phyloP scores from a whole-genome alignment of 495 filamentous ascomycete species.

The Penicillium pancosmium region DNA sequence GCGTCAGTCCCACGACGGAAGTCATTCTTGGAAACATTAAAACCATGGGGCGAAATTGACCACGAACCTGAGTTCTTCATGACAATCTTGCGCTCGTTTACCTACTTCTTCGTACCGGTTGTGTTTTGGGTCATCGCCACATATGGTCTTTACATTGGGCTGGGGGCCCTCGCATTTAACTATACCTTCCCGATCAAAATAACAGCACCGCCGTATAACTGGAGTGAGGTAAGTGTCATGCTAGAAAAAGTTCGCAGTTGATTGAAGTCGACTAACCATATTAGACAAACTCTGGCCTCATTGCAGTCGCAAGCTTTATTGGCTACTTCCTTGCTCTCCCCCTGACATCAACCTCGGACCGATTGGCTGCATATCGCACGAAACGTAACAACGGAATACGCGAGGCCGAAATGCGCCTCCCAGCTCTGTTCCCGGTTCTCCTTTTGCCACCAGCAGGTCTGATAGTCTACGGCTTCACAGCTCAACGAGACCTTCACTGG shows the following conservation, averaged over 20 bases:
- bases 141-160: constrained; percentile 56
- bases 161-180: constrained; percentile 60
- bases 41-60: constrained; percentile 44
- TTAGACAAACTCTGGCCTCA: constrained; percentile 56
- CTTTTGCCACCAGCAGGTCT: constrained; percentile 57
- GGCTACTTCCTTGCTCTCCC: constrained; percentile 59
- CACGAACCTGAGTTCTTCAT: constrained; percentile 46
- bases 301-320: constrained; percentile 52
- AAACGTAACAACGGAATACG: constrained; percentile 57
- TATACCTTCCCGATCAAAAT: constrained; percentile 63
- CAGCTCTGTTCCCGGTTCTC: constrained; percentile 56
- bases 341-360: constrained; percentile 58
- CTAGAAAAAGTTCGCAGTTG: neutral
- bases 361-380: constrained; percentile 57
- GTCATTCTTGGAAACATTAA: constrained; percentile 47
- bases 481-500: constrained; percentile 57
- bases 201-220: constrained; percentile 58
- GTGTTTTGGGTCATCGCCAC: constrained; percentile 63
- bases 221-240: constrained; percentile 36
- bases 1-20: constrained; percentile 26
- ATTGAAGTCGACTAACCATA: constrained; percentile 5
- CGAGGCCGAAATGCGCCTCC: constrained; percentile 64
- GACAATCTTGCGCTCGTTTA: constrained; percentile 53
- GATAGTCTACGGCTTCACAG: constrained; percentile 58
- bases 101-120: constrained; percentile 57